Evolutionary conservation across 306 rosid species (phyloP), one percentile per base, ranked within the genome.

Genomic region (Citrullus colocynthis): DNA sequence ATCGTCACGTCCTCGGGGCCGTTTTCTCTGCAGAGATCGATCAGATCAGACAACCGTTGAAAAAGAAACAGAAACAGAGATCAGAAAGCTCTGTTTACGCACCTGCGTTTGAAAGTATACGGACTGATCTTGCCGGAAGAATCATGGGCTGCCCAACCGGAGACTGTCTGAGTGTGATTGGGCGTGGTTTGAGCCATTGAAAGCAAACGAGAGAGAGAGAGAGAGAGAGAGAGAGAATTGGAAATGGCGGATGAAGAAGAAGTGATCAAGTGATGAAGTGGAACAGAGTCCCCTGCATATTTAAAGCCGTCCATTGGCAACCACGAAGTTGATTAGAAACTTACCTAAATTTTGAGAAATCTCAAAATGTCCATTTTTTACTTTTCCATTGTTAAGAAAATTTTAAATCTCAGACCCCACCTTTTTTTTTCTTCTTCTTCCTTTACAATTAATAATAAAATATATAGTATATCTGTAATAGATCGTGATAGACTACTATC

Each of bases 131-230:
- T 80, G 86, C 89, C 97, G 6, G 97, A 88, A 65, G 97, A 67
- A 86, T 91, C 93, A 24, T 80, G 89, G 52, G 97, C 97, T 69
- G 97, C 97, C 97, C 97, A 91, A 2, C 97, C 97, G 39, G 89
- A 85, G 8, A 91, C 97, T 5, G 75, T 85, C 7, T 84, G 86
- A 48, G 91, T 87, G 87, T 91, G 97, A 51, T 90, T 91, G 1
- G 89, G 87, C 57, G 97, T 91, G 7, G 86, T 83, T 71, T 83
- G 81, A 39, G 93, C 86, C 95, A 91, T 91, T 41, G 21, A 3
- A 34, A 70, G 4, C 1, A 12, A 13, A 24, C 2, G 5, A 70
- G 11, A 24, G 37, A 59, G 13, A 67, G 51, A 45, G 60, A 14
- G 36, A 44, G 44, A 34, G 18, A 42, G 24, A 63, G 39, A 77